phyloP scores from a whole-genome alignment of 1,284 basidiomycete genomes.

The Exobasidium cylindrosporum region DNA sequence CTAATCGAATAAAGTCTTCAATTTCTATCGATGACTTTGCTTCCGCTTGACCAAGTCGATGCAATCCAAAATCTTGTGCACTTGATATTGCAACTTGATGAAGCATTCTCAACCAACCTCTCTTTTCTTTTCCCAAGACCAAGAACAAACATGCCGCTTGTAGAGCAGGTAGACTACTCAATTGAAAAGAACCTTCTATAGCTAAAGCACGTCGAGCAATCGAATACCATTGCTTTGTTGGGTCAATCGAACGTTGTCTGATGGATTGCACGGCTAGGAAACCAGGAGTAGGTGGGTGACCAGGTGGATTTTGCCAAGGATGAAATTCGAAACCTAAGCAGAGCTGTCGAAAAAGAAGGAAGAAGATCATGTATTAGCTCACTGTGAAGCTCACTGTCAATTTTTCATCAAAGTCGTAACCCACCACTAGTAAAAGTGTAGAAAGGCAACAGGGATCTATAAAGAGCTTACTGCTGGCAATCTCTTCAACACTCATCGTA shows the following conservation, averaged over 20 bases:
- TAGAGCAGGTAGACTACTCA: conserved; percentile 29
- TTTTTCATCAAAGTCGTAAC: no score
- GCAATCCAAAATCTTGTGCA: conserved; percentile 39
- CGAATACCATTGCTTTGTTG: conserved; percentile 28
- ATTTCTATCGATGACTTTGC: conserved; percentile 15
- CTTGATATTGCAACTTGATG: conserved; percentile 37
- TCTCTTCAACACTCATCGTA: conserved; percentile 23
- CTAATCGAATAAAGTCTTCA: conserved; percentile 28
- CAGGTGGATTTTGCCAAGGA: conserved; percentile 24
- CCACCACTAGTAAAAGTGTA: conserved; percentile 23
- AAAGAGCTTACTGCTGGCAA: conserved; percentile 23
- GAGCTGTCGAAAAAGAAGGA: conserved; percentile 21
- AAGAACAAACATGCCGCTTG: conserved; percentile 38
- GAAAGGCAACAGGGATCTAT: conserved; percentile 33
- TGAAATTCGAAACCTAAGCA: conserved; percentile 41
- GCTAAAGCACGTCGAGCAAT: conserved; percentile 30
- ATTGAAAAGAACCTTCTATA: conserved; percentile 24
- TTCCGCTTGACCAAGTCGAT: conserved; percentile 31
- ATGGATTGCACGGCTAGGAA: conserved; percentile 31
- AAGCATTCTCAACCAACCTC: conserved; percentile 27
- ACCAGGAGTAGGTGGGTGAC: conserved; percentile 22
- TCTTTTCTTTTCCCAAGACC: conserved; percentile 32
- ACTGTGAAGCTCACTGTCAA: no score
- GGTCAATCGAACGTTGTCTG: conserved; percentile 30
- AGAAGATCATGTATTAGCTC: no score